These are phyloP conservation scores for Penicillium hesseltinei DNA, from an alignment of 2,329 filamentous ascomycete genomes.

Conservation along the genomic window DNA sequence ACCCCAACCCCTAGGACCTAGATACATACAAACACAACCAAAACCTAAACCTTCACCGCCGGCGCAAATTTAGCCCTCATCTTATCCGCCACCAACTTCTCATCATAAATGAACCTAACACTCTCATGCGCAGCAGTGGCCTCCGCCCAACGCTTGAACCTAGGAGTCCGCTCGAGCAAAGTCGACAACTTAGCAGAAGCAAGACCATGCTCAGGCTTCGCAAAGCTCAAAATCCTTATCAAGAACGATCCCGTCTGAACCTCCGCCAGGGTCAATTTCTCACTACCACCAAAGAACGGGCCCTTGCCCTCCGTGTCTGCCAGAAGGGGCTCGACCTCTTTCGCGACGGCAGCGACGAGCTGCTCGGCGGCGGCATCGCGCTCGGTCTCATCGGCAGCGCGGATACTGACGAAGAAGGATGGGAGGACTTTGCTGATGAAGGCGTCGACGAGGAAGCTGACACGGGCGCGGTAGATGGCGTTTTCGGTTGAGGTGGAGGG, in stretches of 20 bases:
- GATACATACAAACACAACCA: not conserved
- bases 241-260: conserved; percentile 66
- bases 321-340: conserved; percentile 73
- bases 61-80: conserved; percentile 45
- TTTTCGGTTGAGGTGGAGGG: conserved; percentile 55
- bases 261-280: conserved; percentile 70
- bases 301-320: conserved; percentile 42
- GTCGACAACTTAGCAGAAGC: conserved; percentile 50
- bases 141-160: conserved; percentile 66
- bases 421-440: conserved; percentile 62
- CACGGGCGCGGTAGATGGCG: conserved; percentile 63
- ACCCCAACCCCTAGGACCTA: not conserved
- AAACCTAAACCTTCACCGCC: conserved; percentile 23
- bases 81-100: conserved; percentile 45
- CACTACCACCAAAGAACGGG: conserved; percentile 65
- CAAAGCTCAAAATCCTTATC: conserved; percentile 56
- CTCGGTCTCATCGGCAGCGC: conserved; percentile 51
- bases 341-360: conserved; percentile 57
- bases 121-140: conserved; percentile 62
- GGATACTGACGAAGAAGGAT: conserved; percentile 48
- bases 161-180: conserved; percentile 57
- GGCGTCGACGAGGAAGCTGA: conserved; percentile 71
- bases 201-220: conserved; percentile 52
- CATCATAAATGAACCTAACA: conserved; percentile 63
- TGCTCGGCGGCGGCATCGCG: conserved; percentile 50